These are phyloP conservation scores for Leptographium radiaticola DNA, from an alignment of 2,329 filamentous ascomycete genomes.

Conservation along the genomic window DNA sequence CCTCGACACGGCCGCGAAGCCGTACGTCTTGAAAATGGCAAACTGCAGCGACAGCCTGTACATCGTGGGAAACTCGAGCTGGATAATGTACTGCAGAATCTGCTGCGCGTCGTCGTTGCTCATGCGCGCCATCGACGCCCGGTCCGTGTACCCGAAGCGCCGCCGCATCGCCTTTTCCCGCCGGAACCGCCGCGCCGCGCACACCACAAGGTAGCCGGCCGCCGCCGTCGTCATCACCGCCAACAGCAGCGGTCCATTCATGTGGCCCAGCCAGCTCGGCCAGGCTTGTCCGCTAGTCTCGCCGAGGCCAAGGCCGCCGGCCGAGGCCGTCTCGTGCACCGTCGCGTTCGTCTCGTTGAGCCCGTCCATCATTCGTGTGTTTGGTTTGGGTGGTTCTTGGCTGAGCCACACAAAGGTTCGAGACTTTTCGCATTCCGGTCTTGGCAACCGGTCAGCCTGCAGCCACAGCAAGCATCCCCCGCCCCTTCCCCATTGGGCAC, in stretches of 20 bases:
- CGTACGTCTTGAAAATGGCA: conserved; percentile 30
- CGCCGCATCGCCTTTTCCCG: conserved; percentile 18
- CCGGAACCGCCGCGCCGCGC: conserved; percentile 24
- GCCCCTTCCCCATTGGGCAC: no score
- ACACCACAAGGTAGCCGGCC: conserved; percentile 20
- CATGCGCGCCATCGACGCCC: conserved; percentile 25
- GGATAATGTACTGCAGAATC: conserved; percentile 23
- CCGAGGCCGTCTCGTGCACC: no score
- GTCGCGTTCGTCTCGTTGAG: no score
- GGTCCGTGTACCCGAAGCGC: conserved; percentile 20
- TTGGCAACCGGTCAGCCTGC: no score
- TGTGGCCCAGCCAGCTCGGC: not conserved
- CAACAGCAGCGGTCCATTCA: no score
- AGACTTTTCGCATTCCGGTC: no score
- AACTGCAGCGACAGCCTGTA: conserved; percentile 24
- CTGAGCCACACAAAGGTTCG: no score
- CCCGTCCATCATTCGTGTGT: no score
- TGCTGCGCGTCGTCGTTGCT: conserved; percentile 30
- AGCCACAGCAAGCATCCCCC: no score
- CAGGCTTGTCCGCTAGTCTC: no score
- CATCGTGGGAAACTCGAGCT: conserved; percentile 25
- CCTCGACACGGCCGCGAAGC: conserved; percentile 23
- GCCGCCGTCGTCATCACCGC: conserved; percentile 8
- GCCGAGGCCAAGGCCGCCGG: no score
- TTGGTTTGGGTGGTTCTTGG: no score